Percentiles rank a stretch among this genome's conserved stretches.
phyloP scores from a whole-genome alignment of 1,284 basidiomycete genomes.

The Xanthoconium separans region DNA sequence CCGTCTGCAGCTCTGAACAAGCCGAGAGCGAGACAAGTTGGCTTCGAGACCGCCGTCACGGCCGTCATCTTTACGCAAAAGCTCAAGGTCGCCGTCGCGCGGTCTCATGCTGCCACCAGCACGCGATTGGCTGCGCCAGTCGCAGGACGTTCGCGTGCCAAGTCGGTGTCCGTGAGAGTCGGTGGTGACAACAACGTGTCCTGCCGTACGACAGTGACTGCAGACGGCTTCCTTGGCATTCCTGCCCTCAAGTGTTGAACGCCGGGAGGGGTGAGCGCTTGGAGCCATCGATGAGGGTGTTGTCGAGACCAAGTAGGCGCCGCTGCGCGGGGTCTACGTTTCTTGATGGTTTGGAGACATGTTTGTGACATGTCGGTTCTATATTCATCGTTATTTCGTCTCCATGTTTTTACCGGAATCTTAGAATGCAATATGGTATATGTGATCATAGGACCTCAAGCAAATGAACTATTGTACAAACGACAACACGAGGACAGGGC shows the following conservation, averaged over 20 bases:
- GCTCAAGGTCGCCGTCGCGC: constrained; percentile 24
- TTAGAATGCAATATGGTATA: background rate
- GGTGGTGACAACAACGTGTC: background rate
- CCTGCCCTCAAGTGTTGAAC: background rate
- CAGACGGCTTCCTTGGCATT: constrained; percentile 1
- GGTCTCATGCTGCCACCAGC: background rate
- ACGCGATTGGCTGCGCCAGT: background rate
- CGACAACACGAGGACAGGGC: no score
- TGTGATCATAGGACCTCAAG: no score
- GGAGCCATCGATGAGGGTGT: background rate
- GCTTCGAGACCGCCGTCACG: constrained; percentile 26
- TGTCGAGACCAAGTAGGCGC: background rate
- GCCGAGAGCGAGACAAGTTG: constrained; percentile 12
- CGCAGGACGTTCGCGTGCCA: constrained; percentile 2
- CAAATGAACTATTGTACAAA: no score
- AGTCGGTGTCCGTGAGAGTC: constrained; percentile 1
- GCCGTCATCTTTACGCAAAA: constrained; percentile 24
- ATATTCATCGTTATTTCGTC: background rate
- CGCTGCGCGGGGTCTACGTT: background rate
- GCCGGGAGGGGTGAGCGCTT: no score
- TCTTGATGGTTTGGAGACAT: background rate
- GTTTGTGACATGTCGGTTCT: background rate
- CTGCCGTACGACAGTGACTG: background rate
- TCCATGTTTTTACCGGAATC: background rate
- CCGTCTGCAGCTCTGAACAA: background rate